These are phyloP conservation scores for Malus hybrid DNA, from an alignment of 331 rosid genomes.

Conservation along the genomic window DNA sequence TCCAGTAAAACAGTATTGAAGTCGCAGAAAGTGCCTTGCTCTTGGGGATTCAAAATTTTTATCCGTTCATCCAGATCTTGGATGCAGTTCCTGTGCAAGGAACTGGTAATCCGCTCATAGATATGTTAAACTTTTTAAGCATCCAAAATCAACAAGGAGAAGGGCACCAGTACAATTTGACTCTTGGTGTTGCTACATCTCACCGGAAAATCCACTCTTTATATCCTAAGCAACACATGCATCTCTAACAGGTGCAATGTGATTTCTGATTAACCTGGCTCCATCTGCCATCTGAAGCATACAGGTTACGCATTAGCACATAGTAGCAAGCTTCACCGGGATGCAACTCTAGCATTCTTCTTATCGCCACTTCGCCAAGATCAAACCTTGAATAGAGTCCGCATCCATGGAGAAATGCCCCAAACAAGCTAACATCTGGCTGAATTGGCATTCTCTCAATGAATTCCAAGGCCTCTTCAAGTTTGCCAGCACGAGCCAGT, in stretches of 20 bases:
- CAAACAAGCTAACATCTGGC: slow-evolving; percentile 60
- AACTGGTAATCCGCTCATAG: background rate
- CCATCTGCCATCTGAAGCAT: slow-evolving; percentile 89
- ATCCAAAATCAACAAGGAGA: too few relatives aligned
- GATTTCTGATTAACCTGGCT: slow-evolving; percentile 48
- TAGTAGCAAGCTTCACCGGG: slow-evolving; percentile 62
- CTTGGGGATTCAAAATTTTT: background rate
- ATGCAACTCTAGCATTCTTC: slow-evolving; percentile 58
- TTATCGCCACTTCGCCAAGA: slow-evolving; percentile 54
- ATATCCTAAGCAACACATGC: slow-evolving; percentile 24
- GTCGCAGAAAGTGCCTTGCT: background rate
- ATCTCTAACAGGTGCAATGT: slow-evolving; percentile 4
- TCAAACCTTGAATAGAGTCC: slow-evolving; percentile 78
- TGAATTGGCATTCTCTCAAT: slow-evolving; percentile 53
- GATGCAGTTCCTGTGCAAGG: background rate
- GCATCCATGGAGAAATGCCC: slow-evolving; percentile 87
- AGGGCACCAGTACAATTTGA: background rate
- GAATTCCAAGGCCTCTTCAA: slow-evolving; percentile 64
- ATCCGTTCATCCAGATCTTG: background rate
- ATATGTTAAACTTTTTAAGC: too few relatives aligned
- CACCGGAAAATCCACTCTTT: background rate
- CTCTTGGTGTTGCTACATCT: background rate
- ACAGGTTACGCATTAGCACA: slow-evolving; percentile 65
- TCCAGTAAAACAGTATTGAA: background rate
- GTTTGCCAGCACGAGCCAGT: slow-evolving; percentile 64